A percentile compares a stretch with the other conserved stretches of the same genome.
Evolutionary conservation across 768 basidiomycete genomes (phyloP).

Genomic region (Imleria badia): DNA sequence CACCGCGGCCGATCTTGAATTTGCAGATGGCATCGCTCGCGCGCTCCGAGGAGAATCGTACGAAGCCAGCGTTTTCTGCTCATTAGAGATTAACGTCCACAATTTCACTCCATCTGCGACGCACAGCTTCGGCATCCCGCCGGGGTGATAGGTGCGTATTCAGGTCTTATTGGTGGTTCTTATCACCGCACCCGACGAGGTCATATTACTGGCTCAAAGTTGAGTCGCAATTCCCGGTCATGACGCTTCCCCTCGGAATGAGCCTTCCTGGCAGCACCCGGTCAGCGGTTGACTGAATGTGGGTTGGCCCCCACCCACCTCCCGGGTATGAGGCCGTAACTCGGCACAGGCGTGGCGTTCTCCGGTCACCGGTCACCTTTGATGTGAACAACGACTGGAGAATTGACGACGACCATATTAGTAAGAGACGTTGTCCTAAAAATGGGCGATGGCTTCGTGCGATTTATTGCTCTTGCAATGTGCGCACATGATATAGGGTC

Average conservation of each 20-base stretch:
- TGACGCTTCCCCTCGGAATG: not conserved
- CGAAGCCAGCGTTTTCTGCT: constrained; percentile 5
- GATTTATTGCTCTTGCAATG: constrained; percentile 25
- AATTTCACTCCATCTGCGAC: constrained; percentile 8
- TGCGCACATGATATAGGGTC: constrained; percentile 7
- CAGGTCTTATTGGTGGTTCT: constrained; percentile 4
- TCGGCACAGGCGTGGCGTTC: constrained; percentile 18
- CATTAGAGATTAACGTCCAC: constrained; percentile 25
- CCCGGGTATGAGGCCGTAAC: not conserved
- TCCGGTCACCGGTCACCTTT: constrained; percentile 14
- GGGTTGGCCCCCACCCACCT: not conserved
- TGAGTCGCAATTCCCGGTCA: constrained; percentile 6
- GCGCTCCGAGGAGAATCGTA: constrained; percentile 27
- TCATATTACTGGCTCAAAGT: constrained; percentile 12
- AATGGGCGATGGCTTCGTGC: constrained; percentile 19
- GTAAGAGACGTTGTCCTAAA: constrained; percentile 17
- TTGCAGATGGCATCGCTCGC: not conserved
- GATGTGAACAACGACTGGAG: constrained; percentile 3
- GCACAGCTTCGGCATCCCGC: constrained; percentile 5
- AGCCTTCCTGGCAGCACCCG: not conserved
- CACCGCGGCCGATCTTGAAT: constrained; percentile 26
- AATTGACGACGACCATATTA: constrained; percentile 13
- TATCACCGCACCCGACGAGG: constrained; percentile 17
- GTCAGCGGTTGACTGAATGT: not conserved
- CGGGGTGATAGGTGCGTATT: constrained; percentile 12